A percentile compares a stretch with the other conserved stretches of the same genome.
phyloP scores from a whole-genome alignment of 345 rosid genomes.

The Salix arbutifolia region DNA sequence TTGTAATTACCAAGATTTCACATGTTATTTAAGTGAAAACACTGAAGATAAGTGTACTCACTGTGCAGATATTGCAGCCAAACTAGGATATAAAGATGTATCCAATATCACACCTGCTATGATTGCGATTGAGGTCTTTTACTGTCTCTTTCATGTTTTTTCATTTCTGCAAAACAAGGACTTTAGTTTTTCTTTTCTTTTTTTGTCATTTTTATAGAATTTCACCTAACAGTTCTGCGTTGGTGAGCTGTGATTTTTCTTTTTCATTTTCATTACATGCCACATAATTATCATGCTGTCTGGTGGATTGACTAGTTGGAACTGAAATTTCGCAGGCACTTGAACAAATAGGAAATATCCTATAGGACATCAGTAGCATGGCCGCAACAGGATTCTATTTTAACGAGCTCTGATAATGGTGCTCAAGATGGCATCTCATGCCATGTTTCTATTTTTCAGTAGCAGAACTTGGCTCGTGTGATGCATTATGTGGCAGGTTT shows the following conservation, averaged over 20 bases:
- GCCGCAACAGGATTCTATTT: constrained; percentile 11
- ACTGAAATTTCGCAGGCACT: constrained; percentile 35
- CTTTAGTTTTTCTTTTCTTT: background rate
- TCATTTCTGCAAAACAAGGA: background rate
- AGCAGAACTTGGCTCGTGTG: background rate
- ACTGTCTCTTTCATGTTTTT: constrained; percentile 1
- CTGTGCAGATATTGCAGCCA: constrained; percentile 67
- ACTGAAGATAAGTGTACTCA: background rate
- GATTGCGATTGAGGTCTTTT: constrained; percentile 74
- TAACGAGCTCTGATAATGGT: background rate
- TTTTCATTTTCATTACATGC: background rate
- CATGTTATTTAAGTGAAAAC: background rate
- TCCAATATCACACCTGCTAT: constrained; percentile 57
- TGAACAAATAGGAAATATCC: constrained; percentile 46
- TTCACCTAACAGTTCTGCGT: background rate
- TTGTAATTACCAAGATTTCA: background rate
- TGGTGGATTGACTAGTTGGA: background rate
- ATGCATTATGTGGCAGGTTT: background rate
- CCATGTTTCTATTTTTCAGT: background rate
- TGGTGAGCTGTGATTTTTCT: background rate
- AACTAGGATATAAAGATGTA: constrained; percentile 60
- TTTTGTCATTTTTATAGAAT: background rate
- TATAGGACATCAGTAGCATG: constrained; percentile 32
- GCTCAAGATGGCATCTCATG: background rate
- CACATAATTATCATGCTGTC: background rate